These are phyloP conservation scores for Pezicula carpinea DNA, from an alignment of 2,329 filamentous ascomycete species.

Conservation along the genomic window DNA sequence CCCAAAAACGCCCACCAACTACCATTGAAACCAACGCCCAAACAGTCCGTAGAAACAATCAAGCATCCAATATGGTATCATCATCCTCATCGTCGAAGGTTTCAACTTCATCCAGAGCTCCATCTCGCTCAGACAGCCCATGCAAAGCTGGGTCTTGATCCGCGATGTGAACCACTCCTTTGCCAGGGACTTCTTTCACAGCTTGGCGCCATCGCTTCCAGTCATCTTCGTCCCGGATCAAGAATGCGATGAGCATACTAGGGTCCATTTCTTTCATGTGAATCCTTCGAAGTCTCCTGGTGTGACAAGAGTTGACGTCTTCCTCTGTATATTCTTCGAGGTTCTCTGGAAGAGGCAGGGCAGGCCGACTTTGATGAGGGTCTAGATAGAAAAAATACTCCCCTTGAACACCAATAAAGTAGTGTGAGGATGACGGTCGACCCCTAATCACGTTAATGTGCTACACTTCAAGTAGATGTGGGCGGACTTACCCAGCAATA, in stretches of 20 bases:
- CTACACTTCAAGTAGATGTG: slow-evolving; percentile 1
- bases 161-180: slow-evolving; percentile 80
- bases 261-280: slow-evolving; percentile 93
- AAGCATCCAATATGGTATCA: slow-evolving; percentile 31
- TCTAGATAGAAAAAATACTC: slow-evolving; percentile 90
- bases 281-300: slow-evolving; percentile 73
- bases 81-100: slow-evolving; percentile 70
- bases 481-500: slow-evolving; percentile 71
- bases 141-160: slow-evolving; percentile 59
- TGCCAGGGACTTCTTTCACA: slow-evolving; percentile 73
- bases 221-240: slow-evolving; percentile 77
- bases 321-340: slow-evolving; percentile 58
- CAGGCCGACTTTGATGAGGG: slow-evolving; percentile 78
- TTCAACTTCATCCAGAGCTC: slow-evolving; percentile 86
- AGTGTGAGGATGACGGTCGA: slow-evolving; percentile 76
- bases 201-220: slow-evolving; percentile 77
- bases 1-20: neutral
- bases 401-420: slow-evolving; percentile 69
- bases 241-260: slow-evolving; percentile 93
- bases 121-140: slow-evolving; percentile 56
- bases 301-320: slow-evolving; percentile 83
- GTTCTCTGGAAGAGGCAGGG: slow-evolving; percentile 60
- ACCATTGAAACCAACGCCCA: neutral
- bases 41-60: neutral
- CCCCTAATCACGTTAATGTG: slow-evolving; percentile 50